Conservation (phyloP, 2,329 filamentous ascomycete genomes). For the Colletotrichum lindemuthianum region DNA sequence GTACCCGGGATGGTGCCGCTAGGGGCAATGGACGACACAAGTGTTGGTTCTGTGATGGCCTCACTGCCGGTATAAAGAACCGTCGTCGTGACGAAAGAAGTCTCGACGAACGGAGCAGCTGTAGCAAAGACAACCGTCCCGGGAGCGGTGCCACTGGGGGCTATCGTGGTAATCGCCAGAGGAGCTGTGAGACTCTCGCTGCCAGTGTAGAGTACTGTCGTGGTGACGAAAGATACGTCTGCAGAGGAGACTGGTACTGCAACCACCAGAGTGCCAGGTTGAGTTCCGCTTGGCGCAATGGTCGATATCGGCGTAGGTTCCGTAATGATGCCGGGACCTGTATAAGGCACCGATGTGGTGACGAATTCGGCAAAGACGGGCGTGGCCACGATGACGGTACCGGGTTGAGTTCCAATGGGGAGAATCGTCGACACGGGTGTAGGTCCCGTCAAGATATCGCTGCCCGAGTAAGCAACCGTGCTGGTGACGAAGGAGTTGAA, state of each 20-base stretch:
- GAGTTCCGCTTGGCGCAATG: conserved; percentile 3
- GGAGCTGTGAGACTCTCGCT: background rate
- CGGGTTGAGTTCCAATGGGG: conserved; percentile 11
- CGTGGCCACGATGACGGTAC: conserved; percentile 25
- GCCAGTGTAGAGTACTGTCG: background rate
- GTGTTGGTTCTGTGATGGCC: conserved; percentile 4
- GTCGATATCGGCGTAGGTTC: conserved; percentile 3
- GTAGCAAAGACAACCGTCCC: background rate
- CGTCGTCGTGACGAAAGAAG: conserved; percentile 3
- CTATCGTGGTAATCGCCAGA: background rate
- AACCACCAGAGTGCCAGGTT: background rate
- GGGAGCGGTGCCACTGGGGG: background rate
- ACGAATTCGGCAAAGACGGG: conserved; percentile 1
- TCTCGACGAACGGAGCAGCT: conserved; percentile 1
- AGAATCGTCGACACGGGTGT: conserved; percentile 20
- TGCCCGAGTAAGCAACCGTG: conserved; percentile 10
- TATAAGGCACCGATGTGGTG: conserved; percentile 3
- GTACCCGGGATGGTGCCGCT: conserved; percentile 22
- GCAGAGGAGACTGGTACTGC: background rate
- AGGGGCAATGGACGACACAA: conserved; percentile 9
- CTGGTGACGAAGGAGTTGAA: background rate
- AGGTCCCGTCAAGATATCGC: conserved; percentile 1
- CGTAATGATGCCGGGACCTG: background rate
- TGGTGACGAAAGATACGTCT: background rate
- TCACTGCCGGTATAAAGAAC: background rate